Base-by-base conservation (phyloP, 2,329 filamentous ascomycete genomes). In the Huntiella bhutanensis region DNA sequence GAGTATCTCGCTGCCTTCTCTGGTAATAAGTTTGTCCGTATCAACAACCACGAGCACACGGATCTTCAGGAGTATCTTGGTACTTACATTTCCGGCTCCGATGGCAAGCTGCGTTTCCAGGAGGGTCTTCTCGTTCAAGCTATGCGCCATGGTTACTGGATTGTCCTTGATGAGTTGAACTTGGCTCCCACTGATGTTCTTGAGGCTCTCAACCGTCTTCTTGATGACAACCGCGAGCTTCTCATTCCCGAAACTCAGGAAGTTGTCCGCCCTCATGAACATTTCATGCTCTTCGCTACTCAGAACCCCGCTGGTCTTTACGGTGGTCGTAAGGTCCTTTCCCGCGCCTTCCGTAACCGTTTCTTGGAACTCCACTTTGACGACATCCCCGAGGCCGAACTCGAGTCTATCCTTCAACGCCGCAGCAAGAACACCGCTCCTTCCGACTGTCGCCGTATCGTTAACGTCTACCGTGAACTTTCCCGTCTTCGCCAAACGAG, bases 11-110 rank as follows among this genome's bases (percentile, higher is more conserved):
- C 92, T n/a, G 91, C 93, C 56, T 81, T 83, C 47, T 96, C 86
- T 28, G 91, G 92, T 3, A 94, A 99, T 59, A 91, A 83, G 57
- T 98, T 96, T 57, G 86, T 98, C 38, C 77, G 91, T 50, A 98
- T 99, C 67, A 99, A 99, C 64, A 99, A 99, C 54, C 91, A 99
- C 61, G 92, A 99, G 58, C 91, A 98, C 57, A 98, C 91, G 0
- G 91, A 99, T 60, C 67, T 99, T 34, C 91, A 98, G 60, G 92
- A 99, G 58, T 99, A 99, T 56, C 66, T 99, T 4, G 91, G 91
- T 13, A 93, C 86, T 0, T 99, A 98, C 54, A 69, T 94, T 1
- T 95, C 91, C 2, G 82, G 80, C 17, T 64, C 77, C 0, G 82
- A 93, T 57, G 92, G 92, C 4, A 83, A 82, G 51, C 68, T 99